A percentile compares a stretch with the other conserved stretches of the same genome.
These are phyloP conservation scores for Scalesia atractyloides DNA, from an alignment of 129 eudicot genomes.

Conservation along the genomic window DNA sequence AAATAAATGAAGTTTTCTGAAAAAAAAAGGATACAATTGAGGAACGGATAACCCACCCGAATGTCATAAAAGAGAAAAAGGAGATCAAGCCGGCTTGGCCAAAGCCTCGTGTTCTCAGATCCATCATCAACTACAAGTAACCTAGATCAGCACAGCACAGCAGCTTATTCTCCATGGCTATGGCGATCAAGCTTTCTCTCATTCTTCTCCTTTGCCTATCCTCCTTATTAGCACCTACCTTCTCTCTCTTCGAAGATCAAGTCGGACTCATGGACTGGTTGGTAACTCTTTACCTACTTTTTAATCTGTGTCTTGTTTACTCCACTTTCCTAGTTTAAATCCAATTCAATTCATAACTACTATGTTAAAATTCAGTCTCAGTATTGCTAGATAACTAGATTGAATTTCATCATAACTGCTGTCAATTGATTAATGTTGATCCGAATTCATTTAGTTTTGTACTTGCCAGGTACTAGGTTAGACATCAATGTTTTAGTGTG, in stretches of 20 bases:
- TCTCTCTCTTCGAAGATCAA: conserved; percentile 86
- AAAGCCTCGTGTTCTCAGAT: too few species aligned
- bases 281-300: conserved; percentile 39
- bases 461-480: too few species aligned
- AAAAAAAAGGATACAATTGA: too few species aligned
- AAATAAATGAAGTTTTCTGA: too few species aligned
- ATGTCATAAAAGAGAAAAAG: too few species aligned
- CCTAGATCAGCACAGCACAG: neutral
- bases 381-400: neutral
- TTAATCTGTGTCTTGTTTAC: too few species aligned
- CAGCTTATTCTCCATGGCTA: conserved; percentile 50
- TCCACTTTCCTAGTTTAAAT: too few species aligned
- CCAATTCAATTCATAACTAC: neutral
- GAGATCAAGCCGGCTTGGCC: too few species aligned
- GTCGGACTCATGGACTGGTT: conserved; percentile 98
- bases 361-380: neutral
- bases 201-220: conserved; percentile 42
- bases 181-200: conserved; percentile 78
- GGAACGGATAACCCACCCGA: too few species aligned
- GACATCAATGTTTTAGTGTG: too few species aligned
- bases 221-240: conserved; percentile 28
- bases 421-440: neutral
- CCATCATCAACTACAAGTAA: too few species aligned
- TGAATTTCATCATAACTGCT: neutral
- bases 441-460: too few species aligned